Percentiles rank a stretch among this genome's conserved stretches.
phyloP scores from a whole-genome alignment of 805 yeast genomes.

The Kodamaea fukazawae region DNA sequence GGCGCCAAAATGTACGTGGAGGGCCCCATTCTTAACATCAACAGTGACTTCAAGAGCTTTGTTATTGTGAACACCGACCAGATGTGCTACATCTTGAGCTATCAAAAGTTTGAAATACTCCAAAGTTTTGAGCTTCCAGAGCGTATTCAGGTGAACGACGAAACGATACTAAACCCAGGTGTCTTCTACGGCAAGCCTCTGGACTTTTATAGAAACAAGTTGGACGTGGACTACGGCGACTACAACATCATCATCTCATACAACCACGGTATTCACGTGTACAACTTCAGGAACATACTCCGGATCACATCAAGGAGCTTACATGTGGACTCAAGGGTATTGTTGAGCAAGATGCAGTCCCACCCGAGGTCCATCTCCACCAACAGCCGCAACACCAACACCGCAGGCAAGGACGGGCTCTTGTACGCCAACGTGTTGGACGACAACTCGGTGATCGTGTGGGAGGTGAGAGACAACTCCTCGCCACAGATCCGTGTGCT shows the following conservation, averaged over 20 bases:
- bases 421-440: slow-evolving; percentile 36
- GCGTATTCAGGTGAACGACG: slow-evolving; percentile 11
- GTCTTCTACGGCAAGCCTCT: slow-evolving; percentile 10
- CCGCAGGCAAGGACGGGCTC: slow-evolving; percentile 40
- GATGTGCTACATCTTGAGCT: slow-evolving; percentile 19
- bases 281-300: slow-evolving; percentile 16
- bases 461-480: slow-evolving; percentile 38
- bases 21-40: slow-evolving; percentile 16
- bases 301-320: too few relatives aligned
- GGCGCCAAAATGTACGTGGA: slow-evolving; percentile 11
- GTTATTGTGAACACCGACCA: slow-evolving; percentile 21
- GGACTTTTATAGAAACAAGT: slow-evolving; percentile 9
- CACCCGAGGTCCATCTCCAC: too few relatives aligned
- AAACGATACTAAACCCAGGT: slow-evolving; percentile 7
- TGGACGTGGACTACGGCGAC: slow-evolving; percentile 36
- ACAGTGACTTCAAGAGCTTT: slow-evolving; percentile 26
- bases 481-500: slow-evolving; percentile 11
- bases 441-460: slow-evolving; percentile 40
- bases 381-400: background rate
- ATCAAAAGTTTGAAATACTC: slow-evolving; percentile 9
- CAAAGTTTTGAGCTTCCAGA: slow-evolving; percentile 16
- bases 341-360: too few relatives aligned
- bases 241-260: slow-evolving; percentile 25
- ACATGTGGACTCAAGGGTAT: too few relatives aligned
- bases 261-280: slow-evolving; percentile 20